These are phyloP conservation scores for Stipa capillata DNA, from an alignment of 176 grass and related monocot species.

Conservation along the genomic window DNA sequence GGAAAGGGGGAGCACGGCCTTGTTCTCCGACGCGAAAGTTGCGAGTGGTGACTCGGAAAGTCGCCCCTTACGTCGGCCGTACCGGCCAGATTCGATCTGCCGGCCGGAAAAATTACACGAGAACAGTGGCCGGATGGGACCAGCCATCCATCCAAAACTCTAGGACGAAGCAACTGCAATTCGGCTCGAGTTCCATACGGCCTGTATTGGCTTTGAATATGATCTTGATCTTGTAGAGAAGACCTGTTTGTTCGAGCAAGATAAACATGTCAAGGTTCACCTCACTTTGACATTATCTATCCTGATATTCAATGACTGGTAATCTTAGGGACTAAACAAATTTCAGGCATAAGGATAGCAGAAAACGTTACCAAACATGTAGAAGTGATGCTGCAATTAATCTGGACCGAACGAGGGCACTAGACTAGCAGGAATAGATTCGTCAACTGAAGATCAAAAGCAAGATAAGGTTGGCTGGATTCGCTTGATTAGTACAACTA, in stretches of 20 bases:
- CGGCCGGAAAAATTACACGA: background rate
- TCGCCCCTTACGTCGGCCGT: constrained; percentile 22
- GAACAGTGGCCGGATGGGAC: background rate
- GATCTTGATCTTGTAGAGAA: too few species aligned
- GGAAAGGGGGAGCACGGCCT: background rate
- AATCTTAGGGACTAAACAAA: background rate
- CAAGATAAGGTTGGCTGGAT: constrained; percentile 19
- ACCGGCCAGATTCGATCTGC: constrained; percentile 6
- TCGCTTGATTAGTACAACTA: constrained; percentile 14
- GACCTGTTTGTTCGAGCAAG: too few species aligned
- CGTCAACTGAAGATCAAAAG: background rate
- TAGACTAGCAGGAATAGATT: constrained; percentile 19
- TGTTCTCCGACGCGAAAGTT: constrained; percentile 35
- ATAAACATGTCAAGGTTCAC: too few species aligned
- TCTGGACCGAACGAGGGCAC: constrained; percentile 22
- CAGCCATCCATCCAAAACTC: background rate
- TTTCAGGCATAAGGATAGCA: background rate
- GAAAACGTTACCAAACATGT: constrained; percentile 7
- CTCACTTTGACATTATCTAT: too few species aligned
- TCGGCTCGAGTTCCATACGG: too few species aligned
- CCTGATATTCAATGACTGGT: background rate
- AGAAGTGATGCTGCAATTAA: constrained; percentile 5
- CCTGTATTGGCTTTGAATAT: too few species aligned
- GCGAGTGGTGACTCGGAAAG: constrained; percentile 49
- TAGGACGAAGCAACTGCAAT: too few species aligned